phyloP scores from a whole-genome alignment of 371 early-diverging fungal species.

The Batkoa obscura region DNA sequence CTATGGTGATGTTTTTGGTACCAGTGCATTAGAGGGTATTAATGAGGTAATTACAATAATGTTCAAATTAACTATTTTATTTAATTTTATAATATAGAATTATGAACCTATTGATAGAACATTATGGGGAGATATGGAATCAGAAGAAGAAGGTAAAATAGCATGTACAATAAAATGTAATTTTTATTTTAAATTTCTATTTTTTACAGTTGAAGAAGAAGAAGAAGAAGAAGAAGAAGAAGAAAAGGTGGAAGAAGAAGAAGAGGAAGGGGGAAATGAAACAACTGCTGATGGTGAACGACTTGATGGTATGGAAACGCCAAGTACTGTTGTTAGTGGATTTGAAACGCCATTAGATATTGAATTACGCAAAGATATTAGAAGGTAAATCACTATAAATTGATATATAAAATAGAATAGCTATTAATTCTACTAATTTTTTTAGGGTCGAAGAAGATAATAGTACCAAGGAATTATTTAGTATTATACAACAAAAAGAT shows the following conservation, averaged over 20 bases:
- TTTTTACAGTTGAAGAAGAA: not conserved
- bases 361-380: constrained; percentile 59
- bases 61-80: no score
- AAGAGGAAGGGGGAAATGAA: constrained; percentile 39
- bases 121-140: constrained; percentile 59
- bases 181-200: not conserved
- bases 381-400: constrained; percentile 9
- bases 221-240: constrained; percentile 27
- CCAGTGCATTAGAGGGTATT: constrained; percentile 14
- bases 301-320: constrained; percentile 34
- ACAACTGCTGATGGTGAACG: constrained; percentile 27
- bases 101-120: constrained; percentile 49
- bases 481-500: constrained; percentile 66
- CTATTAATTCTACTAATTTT: not conserved
- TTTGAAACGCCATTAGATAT: constrained; percentile 84
- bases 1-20: constrained; percentile 92
- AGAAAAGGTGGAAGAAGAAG: constrained; percentile 29
- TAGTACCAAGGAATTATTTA: constrained; percentile 61
- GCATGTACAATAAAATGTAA: no score
- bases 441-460: constrained; percentile 18
- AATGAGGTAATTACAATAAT: not conserved
- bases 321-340: constrained; percentile 56
- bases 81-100: constrained; percentile 6
- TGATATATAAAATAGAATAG: not conserved
- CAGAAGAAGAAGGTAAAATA: constrained; percentile 12